Conservation (phyloP, 495 filamentous ascomycete genomes). For the Penicillium crystallinum region DNA sequence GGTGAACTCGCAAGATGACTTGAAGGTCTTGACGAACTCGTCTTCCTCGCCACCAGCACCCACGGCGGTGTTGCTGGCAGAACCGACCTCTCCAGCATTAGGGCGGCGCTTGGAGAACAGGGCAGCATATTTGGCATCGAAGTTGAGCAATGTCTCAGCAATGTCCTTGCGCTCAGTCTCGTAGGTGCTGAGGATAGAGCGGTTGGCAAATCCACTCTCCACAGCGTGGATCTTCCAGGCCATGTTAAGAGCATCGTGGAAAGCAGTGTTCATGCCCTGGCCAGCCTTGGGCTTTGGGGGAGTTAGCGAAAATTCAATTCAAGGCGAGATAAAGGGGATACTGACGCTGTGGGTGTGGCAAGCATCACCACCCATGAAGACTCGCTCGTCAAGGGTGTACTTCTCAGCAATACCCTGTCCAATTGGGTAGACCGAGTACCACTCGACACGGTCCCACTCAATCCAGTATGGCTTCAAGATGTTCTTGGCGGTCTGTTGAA, state of each 20-base stretch:
- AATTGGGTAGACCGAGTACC: constrained; percentile 62
- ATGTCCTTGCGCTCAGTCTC: constrained; percentile 65
- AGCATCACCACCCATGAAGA: constrained; percentile 60
- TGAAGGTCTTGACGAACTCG: constrained; percentile 61
- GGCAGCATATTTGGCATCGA: constrained; percentile 62
- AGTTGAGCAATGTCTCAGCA: constrained; percentile 65
- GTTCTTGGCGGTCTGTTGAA: constrained; percentile 56
- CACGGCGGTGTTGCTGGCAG: constrained; percentile 34
- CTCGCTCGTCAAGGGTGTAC: constrained; percentile 51
- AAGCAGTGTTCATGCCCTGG: constrained; percentile 51
- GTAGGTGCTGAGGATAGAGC: constrained; percentile 62
- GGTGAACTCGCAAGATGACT: constrained; percentile 60
- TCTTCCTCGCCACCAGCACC: constrained; percentile 42
- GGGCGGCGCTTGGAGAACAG: constrained; percentile 60
- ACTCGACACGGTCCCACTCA: constrained; percentile 51
- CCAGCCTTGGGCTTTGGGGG: constrained; percentile 55
- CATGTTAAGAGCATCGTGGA: constrained; percentile 61
- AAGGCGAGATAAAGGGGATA: constrained; percentile 27
- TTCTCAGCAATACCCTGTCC: constrained; percentile 59
- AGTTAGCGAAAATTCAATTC: constrained; percentile 18
- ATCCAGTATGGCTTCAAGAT: constrained; percentile 58
- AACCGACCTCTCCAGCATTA: constrained; percentile 51
- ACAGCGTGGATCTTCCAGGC: constrained; percentile 78
- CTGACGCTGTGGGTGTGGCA: constrained; percentile 58
- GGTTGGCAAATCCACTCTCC: constrained; percentile 55